phyloP scores from a whole-genome alignment of 2,329 filamentous ascomycete species.

The Paraphoma sp. region DNA sequence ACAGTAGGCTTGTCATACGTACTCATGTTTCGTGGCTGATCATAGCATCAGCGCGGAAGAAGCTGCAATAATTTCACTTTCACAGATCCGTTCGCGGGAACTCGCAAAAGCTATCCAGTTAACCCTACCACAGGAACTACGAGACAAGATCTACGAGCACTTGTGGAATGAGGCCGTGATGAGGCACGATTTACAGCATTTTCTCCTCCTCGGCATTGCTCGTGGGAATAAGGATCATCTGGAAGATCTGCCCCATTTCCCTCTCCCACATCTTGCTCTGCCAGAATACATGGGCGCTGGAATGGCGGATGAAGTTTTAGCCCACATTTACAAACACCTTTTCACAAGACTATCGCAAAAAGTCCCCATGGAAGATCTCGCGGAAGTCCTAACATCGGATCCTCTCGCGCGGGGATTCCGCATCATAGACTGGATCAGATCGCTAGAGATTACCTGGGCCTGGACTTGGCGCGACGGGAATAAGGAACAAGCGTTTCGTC shows the following conservation, averaged over 20 bases:
- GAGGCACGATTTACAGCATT: neutral
- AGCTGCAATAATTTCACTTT: too few relatives aligned
- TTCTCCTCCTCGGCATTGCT: neutral
- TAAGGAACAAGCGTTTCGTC: neutral
- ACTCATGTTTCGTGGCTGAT: too few relatives aligned
- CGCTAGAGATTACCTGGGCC: neutral
- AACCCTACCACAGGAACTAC: neutral
- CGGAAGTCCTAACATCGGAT: neutral
- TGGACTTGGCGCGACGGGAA: too few relatives aligned
- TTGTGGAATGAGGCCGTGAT: neutral
- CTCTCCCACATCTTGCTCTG: neutral
- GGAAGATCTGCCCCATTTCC: too few relatives aligned
- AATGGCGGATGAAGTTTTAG: neutral
- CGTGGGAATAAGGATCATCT: too few relatives aligned
- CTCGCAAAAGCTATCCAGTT: neutral
- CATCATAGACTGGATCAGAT: neutral
- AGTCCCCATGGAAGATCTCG: neutral
- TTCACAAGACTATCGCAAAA: neutral
- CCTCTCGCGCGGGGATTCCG: neutral
- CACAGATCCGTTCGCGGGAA: neutral
- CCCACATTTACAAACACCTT: neutral
- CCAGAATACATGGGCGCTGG: neutral
- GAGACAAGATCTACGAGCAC: neutral
- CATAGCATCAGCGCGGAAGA: too few relatives aligned
- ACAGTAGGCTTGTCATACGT: too few relatives aligned